phyloP scores from a whole-genome alignment of 2,329 filamentous ascomycete genomes.

The Colletotrichum tabaci region DNA sequence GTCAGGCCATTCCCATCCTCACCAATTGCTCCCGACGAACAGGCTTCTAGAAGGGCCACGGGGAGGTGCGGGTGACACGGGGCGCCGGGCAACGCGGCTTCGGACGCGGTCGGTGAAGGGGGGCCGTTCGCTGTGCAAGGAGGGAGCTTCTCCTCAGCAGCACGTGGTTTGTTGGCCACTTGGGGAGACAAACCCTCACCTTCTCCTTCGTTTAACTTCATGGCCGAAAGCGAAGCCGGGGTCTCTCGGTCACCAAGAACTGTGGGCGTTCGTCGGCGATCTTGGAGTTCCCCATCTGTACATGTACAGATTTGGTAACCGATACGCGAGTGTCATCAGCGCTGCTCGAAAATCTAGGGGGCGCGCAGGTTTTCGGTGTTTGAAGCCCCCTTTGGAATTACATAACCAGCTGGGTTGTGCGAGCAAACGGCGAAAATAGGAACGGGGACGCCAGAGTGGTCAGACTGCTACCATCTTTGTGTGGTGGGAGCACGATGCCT shows the following conservation, averaged over 20 bases:
- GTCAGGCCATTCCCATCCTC: constrained; percentile 34
- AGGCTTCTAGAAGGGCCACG: constrained; percentile 15
- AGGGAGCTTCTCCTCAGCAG: constrained; percentile 2
- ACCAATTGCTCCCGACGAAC: constrained; percentile 14
- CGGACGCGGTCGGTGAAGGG: constrained; percentile 8
- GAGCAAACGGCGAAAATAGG: constrained; percentile 43
- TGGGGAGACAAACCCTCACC: too few species aligned
- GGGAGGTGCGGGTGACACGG: background rate
- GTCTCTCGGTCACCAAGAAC: background rate
- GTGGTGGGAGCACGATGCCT: constrained; percentile 14
- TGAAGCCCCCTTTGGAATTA: constrained; percentile 19
- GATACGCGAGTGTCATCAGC: background rate
- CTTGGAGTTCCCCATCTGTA: background rate
- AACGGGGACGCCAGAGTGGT: constrained; percentile 26
- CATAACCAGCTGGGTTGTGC: constrained; percentile 6
- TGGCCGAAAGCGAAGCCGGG: background rate
- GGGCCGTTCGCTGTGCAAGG: constrained; percentile 2
- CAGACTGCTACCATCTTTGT: constrained; percentile 21
- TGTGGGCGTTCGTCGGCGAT: constrained; percentile 29
- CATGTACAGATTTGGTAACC: constrained; percentile 5
- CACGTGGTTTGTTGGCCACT: background rate
- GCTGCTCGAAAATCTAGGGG: constrained; percentile 13
- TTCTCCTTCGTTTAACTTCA: background rate
- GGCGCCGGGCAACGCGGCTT: background rate
- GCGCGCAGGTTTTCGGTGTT: constrained; percentile 32